Evolutionary conservation across 2,329 filamentous ascomycete species (phyloP), one percentile per base, ranked within the genome.

Genomic region (Penicillium concentricum): DNA sequence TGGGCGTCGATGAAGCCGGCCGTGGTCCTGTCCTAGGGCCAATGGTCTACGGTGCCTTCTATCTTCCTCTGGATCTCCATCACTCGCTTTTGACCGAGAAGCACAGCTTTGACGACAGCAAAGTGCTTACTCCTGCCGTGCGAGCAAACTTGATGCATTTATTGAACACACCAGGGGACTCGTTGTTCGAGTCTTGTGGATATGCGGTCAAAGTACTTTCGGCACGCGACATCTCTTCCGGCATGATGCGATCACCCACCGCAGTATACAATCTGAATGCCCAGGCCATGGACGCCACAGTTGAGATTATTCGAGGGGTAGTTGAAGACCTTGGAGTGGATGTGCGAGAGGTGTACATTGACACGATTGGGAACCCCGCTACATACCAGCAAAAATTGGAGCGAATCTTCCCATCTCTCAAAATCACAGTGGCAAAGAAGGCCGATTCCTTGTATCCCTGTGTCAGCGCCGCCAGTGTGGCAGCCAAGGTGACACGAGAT

Each of bases 401-500:
- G 76, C 82, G 86, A 58, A 81, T 95, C 51, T 97, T 97, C 73
- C 93, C 94, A 1, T 87, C 86, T 0, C 77, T 86, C 39, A 84
- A 82, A 59, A 84, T 93, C 66, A 91, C 87, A 2, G 90, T 93
- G 35, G 88, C 89, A 28, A 92, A 92, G 72, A 97, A 97, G 79
- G 93, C 94, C 3, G 93, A 99, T 72, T 91, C 89, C 58, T 73
- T 97, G 47, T 97, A 93, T 73, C 92, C 94, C 1, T 93, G 89
- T 71, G 94, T 97, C 52, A 95, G 90, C 67, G 94, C 93, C 32
- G 93, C 94, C 7, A 94, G 90, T 60, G 92, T 99, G 3, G 95
- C 90, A 73, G 94, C 94, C 52, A 99, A 99, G 75, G 94, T 99
- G 30, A 97, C 94, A 13, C 82, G 94, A 62, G 94, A 99, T 76